Conservation (phyloP, 345 rosid genomes). For the Eucalyptus microcorys region DNA sequence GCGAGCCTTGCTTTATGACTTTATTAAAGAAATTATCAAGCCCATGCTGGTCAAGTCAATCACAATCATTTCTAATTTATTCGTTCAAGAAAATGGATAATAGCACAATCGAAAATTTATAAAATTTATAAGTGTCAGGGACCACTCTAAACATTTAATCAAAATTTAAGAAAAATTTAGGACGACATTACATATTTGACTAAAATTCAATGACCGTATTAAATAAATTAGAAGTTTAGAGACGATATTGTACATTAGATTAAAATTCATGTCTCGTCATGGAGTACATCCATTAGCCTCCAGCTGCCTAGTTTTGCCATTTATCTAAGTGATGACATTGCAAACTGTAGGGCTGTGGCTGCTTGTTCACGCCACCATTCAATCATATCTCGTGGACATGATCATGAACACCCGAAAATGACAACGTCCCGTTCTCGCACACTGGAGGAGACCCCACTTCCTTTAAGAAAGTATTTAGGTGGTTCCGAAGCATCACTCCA, state of each 20-base stretch:
- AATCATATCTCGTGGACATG: neutral
- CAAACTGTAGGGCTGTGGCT: neutral
- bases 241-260: rapidly evolving
- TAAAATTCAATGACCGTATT: rapidly evolving
- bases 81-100: neutral
- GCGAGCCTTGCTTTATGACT: neutral
- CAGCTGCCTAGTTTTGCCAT: neutral
- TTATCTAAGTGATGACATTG: neutral
- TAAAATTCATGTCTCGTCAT: neutral
- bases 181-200: rapidly evolving
- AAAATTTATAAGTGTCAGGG: neutral
- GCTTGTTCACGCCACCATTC: neutral
- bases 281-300: neutral
- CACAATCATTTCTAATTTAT: neutral
- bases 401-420: neutral
- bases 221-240: rapidly evolving
- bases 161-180: neutral
- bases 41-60: neutral
- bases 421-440: neutral
- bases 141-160: rapidly evolving
- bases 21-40: neutral
- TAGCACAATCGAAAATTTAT: too few species aligned
- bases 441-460: neutral
- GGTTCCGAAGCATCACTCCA: neutral
- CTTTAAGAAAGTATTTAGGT: neutral